Evolutionary conservation across 2,329 filamentous ascomycete species (phyloP).

Genomic region (Gnomoniopsis smithogilvyi): DNA sequence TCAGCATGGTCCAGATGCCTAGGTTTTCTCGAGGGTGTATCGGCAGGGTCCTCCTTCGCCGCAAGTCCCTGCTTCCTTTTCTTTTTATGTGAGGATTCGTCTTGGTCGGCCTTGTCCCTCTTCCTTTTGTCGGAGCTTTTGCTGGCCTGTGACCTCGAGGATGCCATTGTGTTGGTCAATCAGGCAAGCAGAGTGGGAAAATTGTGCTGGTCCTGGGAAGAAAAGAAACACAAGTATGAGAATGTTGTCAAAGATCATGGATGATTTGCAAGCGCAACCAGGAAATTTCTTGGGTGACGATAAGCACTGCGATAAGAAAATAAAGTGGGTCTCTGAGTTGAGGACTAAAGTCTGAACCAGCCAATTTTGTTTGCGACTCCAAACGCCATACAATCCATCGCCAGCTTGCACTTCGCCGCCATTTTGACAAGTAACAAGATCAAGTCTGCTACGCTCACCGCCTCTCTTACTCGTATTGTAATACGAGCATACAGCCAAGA

Average conservation of each 20-base stretch:
- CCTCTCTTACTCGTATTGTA: background rate
- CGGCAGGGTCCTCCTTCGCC: slow-evolving; percentile 8
- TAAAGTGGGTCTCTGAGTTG: slow-evolving; percentile 8
- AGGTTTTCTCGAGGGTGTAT: slow-evolving; percentile 7
- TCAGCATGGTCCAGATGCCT: slow-evolving; percentile 7
- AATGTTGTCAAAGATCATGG: slow-evolving; percentile 18
- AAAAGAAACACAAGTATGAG: background rate
- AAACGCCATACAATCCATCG: background rate
- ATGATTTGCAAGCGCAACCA: slow-evolving; percentile 19
- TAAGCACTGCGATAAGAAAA: slow-evolving; percentile 12
- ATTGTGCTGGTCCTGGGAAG: slow-evolving; percentile 3
- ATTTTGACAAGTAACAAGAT: slow-evolving; percentile 36
- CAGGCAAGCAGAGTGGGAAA: background rate
- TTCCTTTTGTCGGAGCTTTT: slow-evolving; percentile 18
- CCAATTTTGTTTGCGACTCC: background rate
- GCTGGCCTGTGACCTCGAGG: slow-evolving; percentile 17
- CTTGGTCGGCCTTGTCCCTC: slow-evolving; percentile 19
- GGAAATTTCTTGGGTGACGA: slow-evolving; percentile 18
- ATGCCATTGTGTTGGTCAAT: slow-evolving; percentile 14
- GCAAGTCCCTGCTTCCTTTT: slow-evolving; percentile 16
- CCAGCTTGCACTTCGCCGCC: background rate
- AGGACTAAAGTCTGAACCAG: background rate
- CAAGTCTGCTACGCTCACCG: background rate
- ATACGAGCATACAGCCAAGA: slow-evolving; percentile 45
- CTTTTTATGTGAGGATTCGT: slow-evolving; percentile 19